A percentile compares a stretch with the other conserved stretches of the same genome.
phyloP scores from a whole-genome alignment of 768 basidiomycete species.

The Tremella fuciformis region DNA sequence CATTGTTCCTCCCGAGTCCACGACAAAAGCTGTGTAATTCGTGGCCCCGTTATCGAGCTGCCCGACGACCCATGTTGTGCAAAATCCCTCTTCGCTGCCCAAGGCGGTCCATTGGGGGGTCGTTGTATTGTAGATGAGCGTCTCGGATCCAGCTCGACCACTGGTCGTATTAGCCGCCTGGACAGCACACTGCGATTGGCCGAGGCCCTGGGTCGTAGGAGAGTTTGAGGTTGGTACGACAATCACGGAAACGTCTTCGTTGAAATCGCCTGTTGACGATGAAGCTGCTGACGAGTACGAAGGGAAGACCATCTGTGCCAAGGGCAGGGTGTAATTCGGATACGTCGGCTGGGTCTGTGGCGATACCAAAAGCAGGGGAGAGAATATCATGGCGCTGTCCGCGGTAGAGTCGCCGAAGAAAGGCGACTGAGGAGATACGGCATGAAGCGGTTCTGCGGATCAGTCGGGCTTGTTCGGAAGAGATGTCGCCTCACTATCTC shows the following conservation, averaged over 20 bases:
- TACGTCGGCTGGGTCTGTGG: conserved; percentile 40
- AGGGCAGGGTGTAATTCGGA: conserved; percentile 51
- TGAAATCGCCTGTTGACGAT: neutral
- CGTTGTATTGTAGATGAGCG: conserved; percentile 18
- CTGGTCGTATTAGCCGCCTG: conserved; percentile 24
- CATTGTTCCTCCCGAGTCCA: conserved; percentile 27
- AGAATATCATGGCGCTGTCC: conserved; percentile 42
- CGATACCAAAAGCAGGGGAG: conserved; percentile 31
- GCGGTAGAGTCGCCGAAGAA: conserved; percentile 49
- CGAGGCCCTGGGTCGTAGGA: conserved; percentile 30
- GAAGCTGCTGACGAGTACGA: neutral
- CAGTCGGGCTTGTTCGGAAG: neutral
- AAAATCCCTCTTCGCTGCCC: conserved; percentile 37
- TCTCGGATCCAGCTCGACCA: conserved; percentile 15
- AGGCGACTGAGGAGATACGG: conserved; percentile 24
- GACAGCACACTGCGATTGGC: conserved; percentile 37
- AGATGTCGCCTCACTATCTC: conserved; percentile 26
- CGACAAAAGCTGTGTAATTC: conserved; percentile 49
- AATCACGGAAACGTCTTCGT: conserved; percentile 28
- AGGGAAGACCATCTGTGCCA: conserved; percentile 24
- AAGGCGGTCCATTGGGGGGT: conserved; percentile 28
- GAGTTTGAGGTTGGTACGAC: conserved; percentile 43
- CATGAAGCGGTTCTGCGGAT: conserved; percentile 33
- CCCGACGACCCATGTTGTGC: conserved; percentile 34
- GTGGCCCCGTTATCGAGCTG: conserved; percentile 23